phyloP scores from a whole-genome alignment of 768 basidiomycete genomes.

The Antrodiella citrinella region DNA sequence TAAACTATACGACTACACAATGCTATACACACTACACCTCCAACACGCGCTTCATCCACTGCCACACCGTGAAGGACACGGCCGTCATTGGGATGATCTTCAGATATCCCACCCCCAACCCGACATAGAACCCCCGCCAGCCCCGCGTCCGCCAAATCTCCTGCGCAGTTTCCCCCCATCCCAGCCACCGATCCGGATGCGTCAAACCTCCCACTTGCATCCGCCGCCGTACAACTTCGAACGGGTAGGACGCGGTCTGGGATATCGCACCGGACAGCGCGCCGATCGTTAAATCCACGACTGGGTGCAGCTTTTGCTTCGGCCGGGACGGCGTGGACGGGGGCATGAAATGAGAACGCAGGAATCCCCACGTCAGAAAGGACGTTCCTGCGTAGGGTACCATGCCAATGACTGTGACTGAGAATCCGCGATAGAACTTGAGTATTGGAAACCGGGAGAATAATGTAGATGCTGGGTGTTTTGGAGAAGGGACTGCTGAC shows the following conservation, averaged over 20 bases:
- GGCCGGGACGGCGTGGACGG: slow-evolving; percentile 25
- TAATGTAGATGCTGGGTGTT: slow-evolving; percentile 21
- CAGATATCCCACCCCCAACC: slow-evolving; percentile 83
- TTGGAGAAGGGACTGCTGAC: slow-evolving; percentile 14
- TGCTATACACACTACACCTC: slow-evolving; percentile 18
- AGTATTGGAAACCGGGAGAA: slow-evolving; percentile 66
- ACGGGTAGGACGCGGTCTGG: slow-evolving; percentile 90
- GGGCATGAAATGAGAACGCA: slow-evolving; percentile 48
- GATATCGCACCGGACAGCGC: slow-evolving; percentile 79
- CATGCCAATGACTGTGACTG: slow-evolving; percentile 86
- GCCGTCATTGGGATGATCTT: slow-evolving; percentile 97
- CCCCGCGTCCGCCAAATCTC: slow-evolving; percentile 62
- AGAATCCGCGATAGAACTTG: slow-evolving; percentile 97
- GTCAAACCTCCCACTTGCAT: slow-evolving; percentile 94
- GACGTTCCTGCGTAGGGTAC: slow-evolving; percentile 93
- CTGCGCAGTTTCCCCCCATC: slow-evolving; percentile 71
- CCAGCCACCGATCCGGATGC: slow-evolving; percentile 66
- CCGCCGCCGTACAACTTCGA: slow-evolving; percentile 83
- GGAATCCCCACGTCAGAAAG: slow-evolving; percentile 85
- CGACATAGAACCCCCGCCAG: slow-evolving; percentile 86
- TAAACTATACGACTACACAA: too few relatives aligned
- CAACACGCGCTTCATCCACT: slow-evolving; percentile 54
- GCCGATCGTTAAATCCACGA: slow-evolving; percentile 73
- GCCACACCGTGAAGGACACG: slow-evolving; percentile 89
- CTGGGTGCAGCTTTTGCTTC: slow-evolving; percentile 27